Evolutionary conservation across 805 yeast species (phyloP).

Genomic region (Jamesozyma gamospora): DNA sequence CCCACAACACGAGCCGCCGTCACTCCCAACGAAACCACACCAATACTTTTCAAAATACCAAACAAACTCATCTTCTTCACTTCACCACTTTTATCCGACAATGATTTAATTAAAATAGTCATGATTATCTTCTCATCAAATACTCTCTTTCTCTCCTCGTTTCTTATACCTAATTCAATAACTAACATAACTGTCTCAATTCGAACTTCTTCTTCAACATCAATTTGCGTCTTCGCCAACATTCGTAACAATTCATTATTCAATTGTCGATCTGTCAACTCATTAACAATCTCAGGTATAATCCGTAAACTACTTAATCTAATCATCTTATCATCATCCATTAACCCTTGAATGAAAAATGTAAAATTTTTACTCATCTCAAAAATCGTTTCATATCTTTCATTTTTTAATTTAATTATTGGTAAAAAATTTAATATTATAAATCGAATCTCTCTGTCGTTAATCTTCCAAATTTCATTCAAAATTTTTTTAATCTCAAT

Average conservation of each 20-base stretch:
- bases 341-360: constrained; percentile 66
- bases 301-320: constrained; percentile 66
- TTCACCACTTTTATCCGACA: constrained; percentile 69
- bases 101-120: constrained; percentile 77
- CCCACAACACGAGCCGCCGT: too few species aligned
- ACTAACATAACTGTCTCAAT: constrained; percentile 25
- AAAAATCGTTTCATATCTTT: constrained; percentile 8
- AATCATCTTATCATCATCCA: constrained; percentile 73
- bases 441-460: constrained; percentile 72
- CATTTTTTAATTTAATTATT: constrained; percentile 32
- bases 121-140: constrained; percentile 69
- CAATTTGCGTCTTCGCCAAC: constrained; percentile 48
- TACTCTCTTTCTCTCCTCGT: too few species aligned
- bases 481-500: constrained; percentile 6
- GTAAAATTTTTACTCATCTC: constrained; percentile 65
- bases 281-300: constrained; percentile 46
- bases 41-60: too few species aligned
- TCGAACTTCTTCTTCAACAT: constrained; percentile 21
- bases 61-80: constrained; percentile 10
- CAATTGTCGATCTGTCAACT: constrained; percentile 65
- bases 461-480: constrained; percentile 53
- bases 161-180: constrained; percentile 16
- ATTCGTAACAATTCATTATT: constrained; percentile 77
- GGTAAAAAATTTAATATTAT: constrained; percentile 59
- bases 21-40: too few species aligned